Evolutionary conservation across 305 asterid species (phyloP).

Genomic region (Caryopteris hybrid): DNA sequence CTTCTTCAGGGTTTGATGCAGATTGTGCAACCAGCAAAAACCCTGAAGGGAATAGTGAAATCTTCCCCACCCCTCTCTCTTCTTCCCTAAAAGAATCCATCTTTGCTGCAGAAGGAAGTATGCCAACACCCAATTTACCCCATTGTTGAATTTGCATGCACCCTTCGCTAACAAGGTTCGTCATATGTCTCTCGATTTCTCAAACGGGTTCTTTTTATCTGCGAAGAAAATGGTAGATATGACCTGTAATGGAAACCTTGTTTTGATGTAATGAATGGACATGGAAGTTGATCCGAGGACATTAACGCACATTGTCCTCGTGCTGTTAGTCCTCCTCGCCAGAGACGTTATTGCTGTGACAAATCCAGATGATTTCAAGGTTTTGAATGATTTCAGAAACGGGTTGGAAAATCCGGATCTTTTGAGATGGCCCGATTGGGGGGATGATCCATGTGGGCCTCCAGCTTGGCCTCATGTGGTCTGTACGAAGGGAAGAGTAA

Average conservation of each 20-base stretch:
- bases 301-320: constrained; percentile 24
- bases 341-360: constrained; percentile 39
- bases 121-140: not conserved
- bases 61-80: not conserved
- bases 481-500: constrained; percentile 63
- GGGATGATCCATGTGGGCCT: constrained; percentile 78
- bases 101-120: not conserved
- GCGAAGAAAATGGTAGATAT: not conserved
- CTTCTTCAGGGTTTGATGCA: constrained; percentile 35
- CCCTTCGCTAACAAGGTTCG: constrained; percentile 26
- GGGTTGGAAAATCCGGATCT: constrained; percentile 62
- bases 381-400: constrained; percentile 53
- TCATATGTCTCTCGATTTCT: constrained; percentile 8
- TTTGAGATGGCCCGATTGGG: constrained; percentile 56
- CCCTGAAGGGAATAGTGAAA: constrained; percentile 15
- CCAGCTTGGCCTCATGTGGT: constrained; percentile 70
- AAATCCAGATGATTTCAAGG: constrained; percentile 52
- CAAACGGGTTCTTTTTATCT: not conserved
- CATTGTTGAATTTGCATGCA: constrained; percentile 4
- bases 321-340: constrained; percentile 18
- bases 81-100: not conserved
- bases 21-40: constrained; percentile 6
- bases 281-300: constrained; percentile 32
- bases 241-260: not conserved
- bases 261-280: not conserved